These are phyloP conservation scores for Ilyonectria mors-panacis DNA, from an alignment of 2,329 filamentous ascomycete species.

Conservation along the genomic window DNA sequence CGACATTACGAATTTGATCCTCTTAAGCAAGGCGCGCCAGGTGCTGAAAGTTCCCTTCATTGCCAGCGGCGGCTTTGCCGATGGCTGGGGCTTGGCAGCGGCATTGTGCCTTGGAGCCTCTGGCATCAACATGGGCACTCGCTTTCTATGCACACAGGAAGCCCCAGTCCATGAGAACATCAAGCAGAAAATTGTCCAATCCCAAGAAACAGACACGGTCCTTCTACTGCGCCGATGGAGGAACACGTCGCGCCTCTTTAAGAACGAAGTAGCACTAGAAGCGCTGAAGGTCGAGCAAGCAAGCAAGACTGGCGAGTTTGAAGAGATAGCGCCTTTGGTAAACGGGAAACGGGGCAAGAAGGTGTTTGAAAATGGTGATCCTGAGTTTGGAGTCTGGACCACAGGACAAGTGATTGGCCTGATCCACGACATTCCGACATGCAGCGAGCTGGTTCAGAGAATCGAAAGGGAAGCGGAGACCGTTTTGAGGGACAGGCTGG, in stretches of 20 bases:
- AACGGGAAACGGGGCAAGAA: conserved; percentile 92
- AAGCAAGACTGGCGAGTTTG: conserved; percentile 88
- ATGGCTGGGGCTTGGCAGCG: conserved; percentile 92
- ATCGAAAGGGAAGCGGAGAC: conserved; percentile 84
- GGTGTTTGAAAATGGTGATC: conserved; percentile 93
- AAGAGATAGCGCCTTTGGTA: conserved; percentile 88
- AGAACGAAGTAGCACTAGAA: conserved; percentile 88
- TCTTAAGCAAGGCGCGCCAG: conserved; percentile 88
- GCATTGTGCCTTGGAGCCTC: conserved; percentile 91
- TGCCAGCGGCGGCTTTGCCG: conserved; percentile 94
- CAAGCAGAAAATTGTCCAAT: conserved; percentile 91
- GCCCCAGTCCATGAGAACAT: conserved; percentile 93
- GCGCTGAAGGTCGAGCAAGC: conserved; percentile 87
- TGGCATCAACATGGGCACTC: conserved; percentile 98
- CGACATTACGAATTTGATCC: conserved; percentile 91
- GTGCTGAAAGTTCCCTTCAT: conserved; percentile 91
- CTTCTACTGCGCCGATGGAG: conserved; percentile 91
- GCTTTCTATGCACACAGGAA: conserved; percentile 97
- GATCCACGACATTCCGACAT: conserved; percentile 87
- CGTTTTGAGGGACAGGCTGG: conserved; percentile 72
- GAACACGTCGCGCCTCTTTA: conserved; percentile 91
- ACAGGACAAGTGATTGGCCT: conserved; percentile 94
- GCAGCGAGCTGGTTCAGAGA: conserved; percentile 75
- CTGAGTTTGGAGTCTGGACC: conserved; percentile 95
- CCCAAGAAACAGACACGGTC: conserved; percentile 91